Percentiles rank a stretch among this genome's conserved stretches.
Conservation (phyloP, 2,329 filamentous ascomycete genomes). For the Chrysosporium keratinophilum region DNA sequence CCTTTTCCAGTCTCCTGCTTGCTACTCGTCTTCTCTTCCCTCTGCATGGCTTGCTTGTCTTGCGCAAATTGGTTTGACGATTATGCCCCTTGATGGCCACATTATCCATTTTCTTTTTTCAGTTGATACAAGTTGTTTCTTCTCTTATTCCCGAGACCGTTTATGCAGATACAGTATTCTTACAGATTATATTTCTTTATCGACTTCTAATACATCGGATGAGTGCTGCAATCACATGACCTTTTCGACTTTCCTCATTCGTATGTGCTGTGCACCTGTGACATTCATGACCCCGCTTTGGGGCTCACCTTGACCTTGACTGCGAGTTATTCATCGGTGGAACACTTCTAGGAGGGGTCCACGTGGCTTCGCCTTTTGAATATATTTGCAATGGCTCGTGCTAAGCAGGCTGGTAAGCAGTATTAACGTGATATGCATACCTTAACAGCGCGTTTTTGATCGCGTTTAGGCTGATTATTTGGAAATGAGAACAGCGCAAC, state of each 20-base stretch:
- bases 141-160: background rate
- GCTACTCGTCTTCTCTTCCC: background rate
- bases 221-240: conserved; percentile 3
- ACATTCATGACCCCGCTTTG: background rate
- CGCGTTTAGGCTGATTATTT: background rate
- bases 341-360: background rate
- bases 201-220: background rate
- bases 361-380: background rate
- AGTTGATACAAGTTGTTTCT: background rate
- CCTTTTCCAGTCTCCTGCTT: background rate
- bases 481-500: background rate
- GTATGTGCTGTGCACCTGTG: background rate
- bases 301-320: too few relatives aligned
- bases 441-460: background rate
- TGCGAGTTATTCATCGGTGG: too few relatives aligned
- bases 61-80: background rate
- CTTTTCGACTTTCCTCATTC: background rate
- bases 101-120: background rate
- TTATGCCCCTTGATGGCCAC: background rate
- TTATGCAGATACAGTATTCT: background rate
- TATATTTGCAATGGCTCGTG: background rate
- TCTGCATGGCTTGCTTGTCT: background rate
- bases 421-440: too few relatives aligned
- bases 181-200: background rate
- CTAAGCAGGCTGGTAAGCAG: conserved; percentile 8